Percentiles rank a stretch among this genome's conserved stretches.
Conservation (phyloP, 805 yeast genomes). For the Lachancea thermotolerans region DNA sequence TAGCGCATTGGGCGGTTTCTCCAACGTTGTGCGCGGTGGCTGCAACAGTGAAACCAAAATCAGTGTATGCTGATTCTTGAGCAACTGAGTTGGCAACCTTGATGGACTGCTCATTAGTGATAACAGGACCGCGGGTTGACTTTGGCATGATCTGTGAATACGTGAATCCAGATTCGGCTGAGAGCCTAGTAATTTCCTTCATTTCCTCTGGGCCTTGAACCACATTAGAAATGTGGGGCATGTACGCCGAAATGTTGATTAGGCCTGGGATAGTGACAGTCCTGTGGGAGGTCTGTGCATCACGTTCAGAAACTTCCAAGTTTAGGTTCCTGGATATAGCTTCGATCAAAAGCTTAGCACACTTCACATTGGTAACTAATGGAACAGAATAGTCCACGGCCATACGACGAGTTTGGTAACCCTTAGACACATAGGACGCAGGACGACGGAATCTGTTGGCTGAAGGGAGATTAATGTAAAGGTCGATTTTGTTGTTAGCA, state of each 20-base stretch:
- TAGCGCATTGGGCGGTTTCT: slow-evolving; percentile 53
- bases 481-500: slow-evolving; percentile 92
- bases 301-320: slow-evolving; percentile 68
- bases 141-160: slow-evolving; percentile 75
- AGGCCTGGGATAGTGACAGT: slow-evolving; percentile 82
- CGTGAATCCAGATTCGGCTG: slow-evolving; percentile 83
- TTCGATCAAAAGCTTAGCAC: slow-evolving; percentile 92
- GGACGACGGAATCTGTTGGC: slow-evolving; percentile 97
- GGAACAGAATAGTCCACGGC: slow-evolving; percentile 99
- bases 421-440: slow-evolving; percentile 94
- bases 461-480: slow-evolving; percentile 95
- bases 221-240: slow-evolving; percentile 54
- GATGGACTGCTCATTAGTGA: slow-evolving; percentile 60
- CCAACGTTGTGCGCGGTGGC: slow-evolving; percentile 67
- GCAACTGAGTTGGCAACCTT: slow-evolving; percentile 50
- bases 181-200: slow-evolving; percentile 59
- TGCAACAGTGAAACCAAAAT: slow-evolving; percentile 75
- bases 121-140: slow-evolving; percentile 50
- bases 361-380: slow-evolving; percentile 92
- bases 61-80: slow-evolving; percentile 62
- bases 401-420: slow-evolving; percentile 98
- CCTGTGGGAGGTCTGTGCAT: slow-evolving; percentile 85
- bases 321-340: slow-evolving; percentile 69
- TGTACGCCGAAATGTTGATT: slow-evolving; percentile 71
- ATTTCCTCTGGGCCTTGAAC: slow-evolving; percentile 45